These are phyloP conservation scores for Phytophthora pseudosyringae DNA, from an alignment of 352 stramenopile genomes.

Conservation along the genomic window DNA sequence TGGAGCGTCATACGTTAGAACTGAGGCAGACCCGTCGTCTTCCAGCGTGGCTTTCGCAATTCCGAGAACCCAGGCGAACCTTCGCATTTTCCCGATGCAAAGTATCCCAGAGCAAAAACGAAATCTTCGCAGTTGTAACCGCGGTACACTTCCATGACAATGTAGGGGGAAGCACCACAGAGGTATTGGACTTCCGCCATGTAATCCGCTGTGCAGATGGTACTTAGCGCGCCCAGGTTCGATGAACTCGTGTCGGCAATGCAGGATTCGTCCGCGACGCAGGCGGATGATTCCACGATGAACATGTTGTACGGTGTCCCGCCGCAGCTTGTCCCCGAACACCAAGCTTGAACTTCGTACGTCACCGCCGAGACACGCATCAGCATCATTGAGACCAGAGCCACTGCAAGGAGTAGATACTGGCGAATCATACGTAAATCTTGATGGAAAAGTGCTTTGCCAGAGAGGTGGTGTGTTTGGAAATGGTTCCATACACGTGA, in stretches of 20 bases:
- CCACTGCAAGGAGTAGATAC: not conserved
- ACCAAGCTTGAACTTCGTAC: constrained; percentile 3
- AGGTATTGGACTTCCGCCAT: constrained; percentile 5
- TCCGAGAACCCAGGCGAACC: not conserved
- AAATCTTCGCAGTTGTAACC: constrained; percentile 2
- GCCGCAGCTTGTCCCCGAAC: not conserved
- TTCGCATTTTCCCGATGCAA: constrained; percentile 17
- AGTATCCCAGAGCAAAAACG: not conserved
- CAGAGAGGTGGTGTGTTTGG: not conserved
- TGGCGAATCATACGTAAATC: not conserved
- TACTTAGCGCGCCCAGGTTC: not conserved
- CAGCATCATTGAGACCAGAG: not conserved
- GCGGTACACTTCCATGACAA: not conserved
- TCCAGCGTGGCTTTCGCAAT: constrained; percentile 3
- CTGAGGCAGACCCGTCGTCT: constrained; percentile 1
- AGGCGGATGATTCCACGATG: constrained; percentile 5
- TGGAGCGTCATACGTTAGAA: not conserved
- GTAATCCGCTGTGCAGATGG: constrained; percentile 12
- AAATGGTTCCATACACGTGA: not conserved
- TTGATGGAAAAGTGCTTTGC: not conserved
- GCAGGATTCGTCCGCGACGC: not conserved
- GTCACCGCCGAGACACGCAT: not conserved
- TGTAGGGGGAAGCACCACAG: constrained; percentile 2
- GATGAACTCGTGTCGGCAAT: not conserved
- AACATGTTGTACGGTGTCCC: constrained; percentile 11